phyloP scores from a whole-genome alignment of 2,329 filamentous ascomycete genomes.

The Magnaporthiopsis rhizophila region DNA sequence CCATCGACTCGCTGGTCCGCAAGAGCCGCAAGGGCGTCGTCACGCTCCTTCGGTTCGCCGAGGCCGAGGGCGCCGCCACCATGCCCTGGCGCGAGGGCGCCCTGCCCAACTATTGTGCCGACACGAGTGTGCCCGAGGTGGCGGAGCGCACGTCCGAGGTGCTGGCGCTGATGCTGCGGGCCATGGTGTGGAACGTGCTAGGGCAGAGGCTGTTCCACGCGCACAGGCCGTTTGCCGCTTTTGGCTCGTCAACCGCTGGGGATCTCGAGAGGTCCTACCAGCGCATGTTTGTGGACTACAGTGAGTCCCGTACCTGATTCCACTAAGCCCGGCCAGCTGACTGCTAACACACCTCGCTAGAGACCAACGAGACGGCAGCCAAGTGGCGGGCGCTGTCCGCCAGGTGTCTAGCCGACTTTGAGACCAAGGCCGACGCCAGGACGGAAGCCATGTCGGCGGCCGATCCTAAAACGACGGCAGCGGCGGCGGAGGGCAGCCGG shows the following conservation, averaged over 20 bases:
- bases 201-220: not conserved
- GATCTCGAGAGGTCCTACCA: not conserved
- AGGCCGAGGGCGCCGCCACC: not conserved
- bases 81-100: not conserved
- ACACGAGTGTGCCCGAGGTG: not conserved
- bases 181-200: not conserved
- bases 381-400: constrained; percentile 1
- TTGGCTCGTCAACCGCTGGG: not conserved
- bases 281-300: not conserved
- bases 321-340: too few species aligned
- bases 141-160: not conserved
- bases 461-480: not conserved
- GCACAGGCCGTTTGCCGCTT: not conserved
- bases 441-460: not conserved
- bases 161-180: not conserved
- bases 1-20: not conserved
- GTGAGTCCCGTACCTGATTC: not conserved
- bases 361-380: not conserved
- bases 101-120: not conserved
- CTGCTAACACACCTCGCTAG: not conserved
- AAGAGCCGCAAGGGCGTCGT: not conserved
- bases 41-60: not conserved
- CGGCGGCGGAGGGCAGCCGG: not conserved
- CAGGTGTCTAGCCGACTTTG: not conserved
- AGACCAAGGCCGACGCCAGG: not conserved